Evolutionary conservation across 768 basidiomycete species (phyloP), one percentile per base, ranked within the genome.

Genomic region (Suillus bovinus): DNA sequence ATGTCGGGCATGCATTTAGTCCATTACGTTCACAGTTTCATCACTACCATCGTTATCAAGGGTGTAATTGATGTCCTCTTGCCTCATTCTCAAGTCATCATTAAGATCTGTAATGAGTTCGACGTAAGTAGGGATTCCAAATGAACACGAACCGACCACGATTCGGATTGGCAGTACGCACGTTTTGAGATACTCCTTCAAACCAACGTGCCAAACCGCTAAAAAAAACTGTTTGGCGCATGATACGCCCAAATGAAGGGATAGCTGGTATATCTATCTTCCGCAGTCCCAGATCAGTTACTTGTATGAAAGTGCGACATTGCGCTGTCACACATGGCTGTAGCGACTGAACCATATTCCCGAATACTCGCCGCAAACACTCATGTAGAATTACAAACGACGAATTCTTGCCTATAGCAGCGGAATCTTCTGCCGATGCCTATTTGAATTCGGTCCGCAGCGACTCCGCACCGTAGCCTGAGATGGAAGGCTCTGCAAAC

Each of bases 1-100:
- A 96, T 92, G 39, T 81, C 77, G 77, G 96, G 90, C 64, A 96
- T 85, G 33, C 68, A 52, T 86, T 84, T 71, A 94, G 91, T 70
- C 94, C 91, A 66, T 81, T 83, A 56, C 94, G 54, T 24, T 84
- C 84, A 84, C 22, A 81, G 76, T 22, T 47, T 71, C 77, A 33
- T 80, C 71, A 29, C 78, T 75, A 22, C 71, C 68, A 33, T 78
- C 78, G 27, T 68, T 74, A 41, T 67, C 58, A 13, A 72, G 67
- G 16, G 79, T 27, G 16, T 6, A 0, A 20, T 11, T 17, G 6
- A 17, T 27, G 24, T 27, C 55, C 10, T 24, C 22, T 27, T 55
- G 54, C 36, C 54, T 33, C 55, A 13, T 56, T 27, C 5, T 38
- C 36, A 17, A 16, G 24, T 27, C 17, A 4, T 20, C 17, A 38